Evolutionary conservation across 345 rosid genomes (phyloP).

Genomic region (Luvunga scandens): DNA sequence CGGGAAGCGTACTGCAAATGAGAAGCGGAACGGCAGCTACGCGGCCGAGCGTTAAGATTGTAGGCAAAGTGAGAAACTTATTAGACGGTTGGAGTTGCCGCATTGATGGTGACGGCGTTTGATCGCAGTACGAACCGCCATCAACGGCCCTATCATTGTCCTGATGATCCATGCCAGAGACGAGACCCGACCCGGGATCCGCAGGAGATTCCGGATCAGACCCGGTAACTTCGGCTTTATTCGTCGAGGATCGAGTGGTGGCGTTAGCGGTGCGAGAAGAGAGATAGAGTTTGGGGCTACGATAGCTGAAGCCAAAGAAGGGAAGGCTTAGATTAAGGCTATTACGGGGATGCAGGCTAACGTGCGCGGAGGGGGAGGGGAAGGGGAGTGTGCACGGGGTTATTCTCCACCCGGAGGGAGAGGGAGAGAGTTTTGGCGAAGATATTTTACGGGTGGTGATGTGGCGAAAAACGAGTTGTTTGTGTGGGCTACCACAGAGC

Average conservation of each 20-base stretch:
- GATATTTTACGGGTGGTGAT: conserved; percentile 4
- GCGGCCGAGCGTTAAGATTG: conserved; percentile 89
- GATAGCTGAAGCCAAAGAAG: conserved; percentile 6
- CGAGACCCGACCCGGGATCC: conserved; percentile 25
- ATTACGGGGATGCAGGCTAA: conserved; percentile 17
- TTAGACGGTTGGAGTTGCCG: conserved; percentile 31
- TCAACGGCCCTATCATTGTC: conserved; percentile 36
- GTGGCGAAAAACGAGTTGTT: conserved; percentile 29
- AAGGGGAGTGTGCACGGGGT: not conserved
- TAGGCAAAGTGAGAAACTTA: conserved; percentile 84
- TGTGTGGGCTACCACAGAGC: conserved; percentile 17
- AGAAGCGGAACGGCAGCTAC: conserved; percentile 92
- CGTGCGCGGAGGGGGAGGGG: conserved; percentile 23
- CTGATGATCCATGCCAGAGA: conserved; percentile 51
- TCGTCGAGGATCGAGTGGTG: conserved; percentile 14
- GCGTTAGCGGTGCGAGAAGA: not conserved
- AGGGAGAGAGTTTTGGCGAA: not conserved
- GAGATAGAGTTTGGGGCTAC: conserved; percentile 18
- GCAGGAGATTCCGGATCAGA: conserved; percentile 1
- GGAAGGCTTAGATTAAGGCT: not conserved
- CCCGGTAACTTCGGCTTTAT: conserved; percentile 21
- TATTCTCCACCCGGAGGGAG: conserved; percentile 31
- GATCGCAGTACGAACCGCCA: conserved; percentile 18
- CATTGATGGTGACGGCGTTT: conserved; percentile 27
- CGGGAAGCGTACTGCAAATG: conserved; percentile 50